Evolutionary conservation across 2,329 filamentous ascomycete genomes (phyloP), one percentile per base, ranked within the genome.

Genomic region (Penicillium sclerotiorum): DNA sequence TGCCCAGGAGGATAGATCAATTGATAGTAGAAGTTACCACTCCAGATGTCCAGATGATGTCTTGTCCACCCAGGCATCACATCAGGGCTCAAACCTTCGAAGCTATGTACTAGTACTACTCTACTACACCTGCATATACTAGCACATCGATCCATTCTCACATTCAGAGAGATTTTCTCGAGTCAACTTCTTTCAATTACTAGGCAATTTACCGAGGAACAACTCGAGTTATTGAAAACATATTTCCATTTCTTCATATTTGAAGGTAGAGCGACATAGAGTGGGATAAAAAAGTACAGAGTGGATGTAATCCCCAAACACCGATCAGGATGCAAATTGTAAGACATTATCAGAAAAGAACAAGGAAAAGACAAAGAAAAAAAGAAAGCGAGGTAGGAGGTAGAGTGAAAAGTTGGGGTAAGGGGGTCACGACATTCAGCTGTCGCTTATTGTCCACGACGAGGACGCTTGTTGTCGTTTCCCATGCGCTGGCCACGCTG

Each of bases 381-480:
- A 56, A 52, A 57, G 53, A 45, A 20, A 15, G 11, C 17, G 11
- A 32, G 22, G 52, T 36, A 32, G 15, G 30, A 33, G 15, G 15
- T 8, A 33, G n/a, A 47, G 45, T 45, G 36, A 45, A 21, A 47
- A 47, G 45, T 40, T 22, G 27, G 45, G 47, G 46, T 50, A 55
- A n/a, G n/a, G n/a, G n/a, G n/a, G n/a, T n/a, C n/a, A n/a, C n/a
- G n/a, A n/a, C n/a, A n/a, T n/a, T n/a, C n/a, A n/a, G n/a, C n/a
- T n/a, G n/a, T 17, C n/a, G 32, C 44, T 69, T 55, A 73, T 21
- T 58, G 59, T 41, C 73, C 73, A 44, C 73, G 67, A 49, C 73
- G 70, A 38, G 68, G 63, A 36, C 73, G 68, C 56, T 75, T 75
- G 53, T 59, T 73, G 12, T 75, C 73, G 47, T 65, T 65, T 12